These are phyloP conservation scores for Cordyceps javanica DNA, from an alignment of 2,329 filamentous ascomycete genomes.

Conservation along the genomic window DNA sequence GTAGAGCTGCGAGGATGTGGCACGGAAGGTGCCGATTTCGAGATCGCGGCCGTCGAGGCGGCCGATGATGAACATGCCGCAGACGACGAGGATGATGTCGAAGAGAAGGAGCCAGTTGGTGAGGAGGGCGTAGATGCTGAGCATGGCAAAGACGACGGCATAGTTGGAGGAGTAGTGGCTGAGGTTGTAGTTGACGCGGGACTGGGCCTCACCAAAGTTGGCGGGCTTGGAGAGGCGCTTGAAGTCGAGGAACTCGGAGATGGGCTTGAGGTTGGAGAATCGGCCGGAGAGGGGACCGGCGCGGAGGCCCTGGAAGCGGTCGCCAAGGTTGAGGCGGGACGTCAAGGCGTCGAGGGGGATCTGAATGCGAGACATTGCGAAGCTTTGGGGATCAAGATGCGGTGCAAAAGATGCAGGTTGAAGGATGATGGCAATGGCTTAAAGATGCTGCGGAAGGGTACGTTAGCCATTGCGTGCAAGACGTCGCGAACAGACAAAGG, in stretches of 20 bases:
- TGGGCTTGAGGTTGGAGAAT: slow-evolving; percentile 85
- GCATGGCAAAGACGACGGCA: slow-evolving; percentile 85
- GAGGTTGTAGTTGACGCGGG: slow-evolving; percentile 93
- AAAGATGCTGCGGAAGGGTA: not conserved
- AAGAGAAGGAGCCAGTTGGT: slow-evolving; percentile 84
- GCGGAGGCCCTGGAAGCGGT: slow-evolving; percentile 79
- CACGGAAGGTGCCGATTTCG: slow-evolving; percentile 73
- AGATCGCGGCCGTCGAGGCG: slow-evolving; percentile 86
- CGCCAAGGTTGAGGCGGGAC: slow-evolving; percentile 78
- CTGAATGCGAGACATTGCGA: slow-evolving; percentile 74
- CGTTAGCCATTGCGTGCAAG: slow-evolving; percentile 1
- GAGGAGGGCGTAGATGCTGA: slow-evolving; percentile 90
- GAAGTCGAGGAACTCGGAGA: slow-evolving; percentile 92
- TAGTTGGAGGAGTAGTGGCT: slow-evolving; percentile 99
- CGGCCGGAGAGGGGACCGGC: slow-evolving; percentile 71
- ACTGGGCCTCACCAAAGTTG: slow-evolving; percentile 86
- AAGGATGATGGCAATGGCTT: not conserved
- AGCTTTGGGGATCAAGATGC: not conserved
- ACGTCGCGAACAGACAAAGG: not conserved
- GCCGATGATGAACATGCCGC: slow-evolving; percentile 85
- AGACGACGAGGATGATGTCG: slow-evolving; percentile 81
- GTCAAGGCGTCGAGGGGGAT: slow-evolving; percentile 89
- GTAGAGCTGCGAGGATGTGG: slow-evolving; percentile 90
- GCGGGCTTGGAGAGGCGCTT: slow-evolving; percentile 92
- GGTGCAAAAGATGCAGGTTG: slow-evolving; percentile 6